Base-by-base conservation (phyloP, 2,329 filamentous ascomycete species). In the Cephalotrichum gorgonifer region DNA sequence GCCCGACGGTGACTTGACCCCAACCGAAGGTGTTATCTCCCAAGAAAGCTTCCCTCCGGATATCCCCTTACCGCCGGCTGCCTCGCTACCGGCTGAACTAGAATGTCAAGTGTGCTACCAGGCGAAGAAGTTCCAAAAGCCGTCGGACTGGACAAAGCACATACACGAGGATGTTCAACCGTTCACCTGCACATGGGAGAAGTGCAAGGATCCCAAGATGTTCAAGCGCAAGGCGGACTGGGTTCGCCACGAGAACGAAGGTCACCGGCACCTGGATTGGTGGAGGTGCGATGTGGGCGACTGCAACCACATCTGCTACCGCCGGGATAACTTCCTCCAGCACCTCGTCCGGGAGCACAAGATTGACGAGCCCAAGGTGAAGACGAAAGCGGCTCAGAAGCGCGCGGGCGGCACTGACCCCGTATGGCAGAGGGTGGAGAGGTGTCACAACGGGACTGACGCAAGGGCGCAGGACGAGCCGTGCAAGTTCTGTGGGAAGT, bases 201-300 rank as follows among this genome's bases (percentile, higher is more conserved):
- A 80, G 46, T 95, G 90, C 61, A 77, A 78, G 8, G 88, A 95
- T 44, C 82, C 86, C 17, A 95, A 94, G 65, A 89, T 88, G 31
- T 96, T 95, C 72, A 95, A 95, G 67, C 80, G 89, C 44, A 96
- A 95, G 66, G 90, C 90, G 14, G 90, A 96, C 62, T 96, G 90
- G 90, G 88, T 95, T 22, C 79, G 90, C 27, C 90, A 96, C 59
- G 90, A 95, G 62, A 95, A 91, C 56, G 90, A 96, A 65, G 82
- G 86, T 25, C 90, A 96, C 62, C 79, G 90, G 23, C 88, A 94
- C 54, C 71, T 95, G 3, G 89, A 95, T 59, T 93, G 87, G 82
- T 96, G 89, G 89, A 82, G 77, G 6, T 96, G 90, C 61, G 81
- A 86, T 52, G 78, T 89, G 20, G 77, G 83, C 4, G 88, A 91